phyloP scores from a whole-genome alignment of 1,284 basidiomycete genomes.

The Ganoderma lucidum region DNA sequence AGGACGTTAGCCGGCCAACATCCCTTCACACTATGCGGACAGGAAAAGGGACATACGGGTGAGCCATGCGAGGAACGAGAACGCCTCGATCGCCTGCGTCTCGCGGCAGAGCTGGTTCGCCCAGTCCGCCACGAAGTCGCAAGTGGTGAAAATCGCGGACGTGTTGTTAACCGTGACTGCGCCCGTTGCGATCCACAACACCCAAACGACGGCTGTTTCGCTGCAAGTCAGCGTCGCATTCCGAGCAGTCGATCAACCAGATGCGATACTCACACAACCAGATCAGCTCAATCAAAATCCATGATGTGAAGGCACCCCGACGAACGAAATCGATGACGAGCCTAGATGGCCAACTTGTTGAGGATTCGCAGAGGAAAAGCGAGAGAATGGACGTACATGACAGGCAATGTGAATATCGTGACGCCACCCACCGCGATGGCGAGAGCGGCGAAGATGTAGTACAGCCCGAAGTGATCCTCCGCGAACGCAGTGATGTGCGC shows the following conservation, averaged over 20 bases:
- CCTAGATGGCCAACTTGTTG: slow-evolving; percentile 20
- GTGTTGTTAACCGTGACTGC: slow-evolving; percentile 28
- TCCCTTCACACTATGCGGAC: not conserved
- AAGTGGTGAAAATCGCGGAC: slow-evolving; percentile 19
- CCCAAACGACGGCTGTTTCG: slow-evolving; percentile 30
- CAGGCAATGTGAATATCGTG: slow-evolving; percentile 34
- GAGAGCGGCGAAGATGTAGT: slow-evolving; percentile 32
- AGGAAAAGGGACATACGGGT: slow-evolving; percentile 22
- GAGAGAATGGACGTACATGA: slow-evolving; percentile 31
- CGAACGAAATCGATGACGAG: slow-evolving; percentile 35
- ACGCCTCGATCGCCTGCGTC: slow-evolving; percentile 34
- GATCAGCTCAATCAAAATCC: slow-evolving; percentile 38
- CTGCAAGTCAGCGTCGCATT: not conserved
- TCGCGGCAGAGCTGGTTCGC: slow-evolving; percentile 33
- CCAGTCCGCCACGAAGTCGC: slow-evolving; percentile 26
- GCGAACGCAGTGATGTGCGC: slow-evolving; percentile 32
- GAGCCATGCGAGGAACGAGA: slow-evolving; percentile 35
- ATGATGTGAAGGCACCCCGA: slow-evolving; percentile 38
- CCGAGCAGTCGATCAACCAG: not conserved
- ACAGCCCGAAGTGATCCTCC: slow-evolving; percentile 22
- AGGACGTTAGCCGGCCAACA: not conserved
- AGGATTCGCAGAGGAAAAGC: too few relatives aligned
- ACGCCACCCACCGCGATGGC: slow-evolving; percentile 34
- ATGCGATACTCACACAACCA: slow-evolving; percentile 36
- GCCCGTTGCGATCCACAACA: slow-evolving; percentile 33